Evolutionary conservation across 1,284 basidiomycete species (phyloP), one percentile per base, ranked within the genome.

Genomic region (Trichosporon ovoides): DNA sequence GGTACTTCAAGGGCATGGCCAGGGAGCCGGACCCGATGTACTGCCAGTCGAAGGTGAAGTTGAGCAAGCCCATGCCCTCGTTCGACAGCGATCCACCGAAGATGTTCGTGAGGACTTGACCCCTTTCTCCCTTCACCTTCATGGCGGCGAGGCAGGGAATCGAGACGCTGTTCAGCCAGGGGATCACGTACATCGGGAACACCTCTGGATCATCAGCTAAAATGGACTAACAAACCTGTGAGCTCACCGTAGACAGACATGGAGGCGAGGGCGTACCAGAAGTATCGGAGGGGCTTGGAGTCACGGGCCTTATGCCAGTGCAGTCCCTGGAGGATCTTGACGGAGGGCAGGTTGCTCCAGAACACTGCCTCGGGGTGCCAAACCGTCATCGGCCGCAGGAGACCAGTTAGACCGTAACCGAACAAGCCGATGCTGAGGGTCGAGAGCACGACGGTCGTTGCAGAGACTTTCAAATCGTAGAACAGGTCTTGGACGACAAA

Each of bases 371-470:
- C 59, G 24, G 37, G 13, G 28, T 57, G 28, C 35, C 31, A 58
- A 10, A 67, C 20, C 0, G 62, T 58, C 11, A 56, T 37, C 36
- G 28, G 84, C 81, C 63, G 54, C 11, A 65, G 51, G 10, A 68
- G 12, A n/a, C 66, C 65, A 6, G 63, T 59, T 2, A 87, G 73
- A 9, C 84, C 84, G 65, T 85, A 86, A 75, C 85, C 85, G 66
- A 86, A 85, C 62, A 83, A 81, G 1, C 83, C 82, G 1, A 85
- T 85, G 0, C 84, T 85, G 70, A 87, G 83, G 0, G 83, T 85
- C 0, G 83, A 82, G 7, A 87, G 79, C 19, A 87, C 76, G 3
- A 84, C 85, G 0, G 84, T 86, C 0, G 80, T 77, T 0, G 82
- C 81, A 50, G 79, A 75, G 5, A 84, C 81, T 37, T 83, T 74